Evolutionary conservation across 768 basidiomycete species (phyloP).

Genomic region (Trametes cubensis): DNA sequence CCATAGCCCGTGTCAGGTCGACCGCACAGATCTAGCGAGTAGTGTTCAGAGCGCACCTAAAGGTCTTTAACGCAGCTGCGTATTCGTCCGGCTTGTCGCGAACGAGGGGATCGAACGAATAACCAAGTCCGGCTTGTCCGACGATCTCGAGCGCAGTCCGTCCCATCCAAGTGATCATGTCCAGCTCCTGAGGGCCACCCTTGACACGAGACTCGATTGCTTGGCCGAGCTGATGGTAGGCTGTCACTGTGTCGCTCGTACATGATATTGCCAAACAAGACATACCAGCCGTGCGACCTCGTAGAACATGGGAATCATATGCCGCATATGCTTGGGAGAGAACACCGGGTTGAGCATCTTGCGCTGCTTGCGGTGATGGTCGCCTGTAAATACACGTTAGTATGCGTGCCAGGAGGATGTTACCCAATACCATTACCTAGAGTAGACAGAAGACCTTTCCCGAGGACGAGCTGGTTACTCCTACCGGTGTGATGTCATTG

Average conservation of each 20-base stretch:
- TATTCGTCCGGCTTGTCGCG: slow-evolving; percentile 22
- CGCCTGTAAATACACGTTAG: slow-evolving; percentile 1
- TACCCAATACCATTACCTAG: background rate
- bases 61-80: slow-evolving; percentile 28
- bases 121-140: slow-evolving; percentile 31
- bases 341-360: slow-evolving; percentile 28
- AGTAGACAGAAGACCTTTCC: slow-evolving; percentile 2
- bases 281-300: slow-evolving; percentile 9
- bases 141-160: slow-evolving; percentile 31
- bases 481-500: background rate
- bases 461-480: slow-evolving; percentile 5
- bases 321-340: slow-evolving; percentile 22
- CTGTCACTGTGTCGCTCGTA: too few species aligned
- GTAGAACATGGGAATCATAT: slow-evolving; percentile 26
- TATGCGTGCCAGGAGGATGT: background rate
- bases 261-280: too few species aligned
- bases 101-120: slow-evolving; percentile 30
- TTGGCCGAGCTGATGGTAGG: slow-evolving; percentile 9
- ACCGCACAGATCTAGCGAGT: background rate
- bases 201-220: slow-evolving; percentile 6
- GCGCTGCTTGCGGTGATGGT: slow-evolving; percentile 23
- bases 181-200: background rate
- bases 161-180: slow-evolving; percentile 26
- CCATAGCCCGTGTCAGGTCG: background rate
- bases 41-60: slow-evolving; percentile 25